Evolutionary conservation across 2,329 filamentous ascomycete genomes (phyloP).

Genomic region (Phyllosticta citriasiana): DNA sequence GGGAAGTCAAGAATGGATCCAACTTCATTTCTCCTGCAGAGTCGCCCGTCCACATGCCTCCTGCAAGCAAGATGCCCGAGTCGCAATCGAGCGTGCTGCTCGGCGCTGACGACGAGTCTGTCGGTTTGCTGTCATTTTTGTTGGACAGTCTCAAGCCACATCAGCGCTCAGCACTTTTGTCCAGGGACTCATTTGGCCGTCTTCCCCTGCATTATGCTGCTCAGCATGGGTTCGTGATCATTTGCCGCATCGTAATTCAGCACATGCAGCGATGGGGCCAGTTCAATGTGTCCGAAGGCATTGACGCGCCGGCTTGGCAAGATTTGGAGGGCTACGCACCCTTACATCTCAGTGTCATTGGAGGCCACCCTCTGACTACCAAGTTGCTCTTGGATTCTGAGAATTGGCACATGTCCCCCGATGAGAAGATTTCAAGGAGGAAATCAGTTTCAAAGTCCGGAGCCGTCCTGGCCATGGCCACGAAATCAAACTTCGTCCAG

Average conservation of each 20-base stretch:
- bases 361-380: conserved; percentile 80
- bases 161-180: conserved; percentile 58
- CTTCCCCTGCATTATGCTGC: conserved; percentile 88
- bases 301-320: conserved; percentile 83
- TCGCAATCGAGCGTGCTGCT: conserved; percentile 50
- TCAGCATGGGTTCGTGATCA: conserved; percentile 86
- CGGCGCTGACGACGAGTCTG: conserved; percentile 61
- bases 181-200: conserved; percentile 69
- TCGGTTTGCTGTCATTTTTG: conserved; percentile 53
- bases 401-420: conserved; percentile 57
- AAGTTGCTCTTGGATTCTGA: conserved; percentile 71
- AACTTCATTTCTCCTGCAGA: conserved; percentile 74
- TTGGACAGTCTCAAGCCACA: conserved; percentile 58
- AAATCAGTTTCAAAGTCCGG: conserved; percentile 72
- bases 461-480: conserved; percentile 77
- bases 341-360: conserved; percentile 83
- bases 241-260: conserved; percentile 78
- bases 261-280: conserved; percentile 84
- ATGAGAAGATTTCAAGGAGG: conserved; percentile 54
- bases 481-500: conserved; percentile 72
- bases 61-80: conserved; percentile 56
- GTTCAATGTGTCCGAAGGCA: conserved; percentile 74
- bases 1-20: neutral
- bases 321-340: conserved; percentile 87
- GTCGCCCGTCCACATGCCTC: conserved; percentile 52